phyloP scores from a whole-genome alignment of 139 green algal species.

The Dunaliella primolecta region DNA sequence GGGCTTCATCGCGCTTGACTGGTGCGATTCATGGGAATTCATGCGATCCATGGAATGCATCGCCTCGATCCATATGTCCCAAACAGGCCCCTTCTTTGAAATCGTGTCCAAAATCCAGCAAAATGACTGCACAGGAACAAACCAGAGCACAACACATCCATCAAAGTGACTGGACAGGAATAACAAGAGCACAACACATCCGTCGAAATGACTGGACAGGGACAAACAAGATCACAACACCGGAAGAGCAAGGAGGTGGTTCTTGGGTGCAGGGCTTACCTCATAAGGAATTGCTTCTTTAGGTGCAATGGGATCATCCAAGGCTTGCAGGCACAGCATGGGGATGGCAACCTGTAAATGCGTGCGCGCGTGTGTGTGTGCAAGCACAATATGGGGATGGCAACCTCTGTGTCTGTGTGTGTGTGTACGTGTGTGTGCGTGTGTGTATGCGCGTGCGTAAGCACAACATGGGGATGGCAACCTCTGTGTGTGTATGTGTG shows the following conservation, averaged over 20 bases:
- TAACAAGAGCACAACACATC: no score
- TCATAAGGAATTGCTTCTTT: slow-evolving; percentile 69
- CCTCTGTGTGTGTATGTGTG: no score
- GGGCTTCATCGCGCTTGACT: no score
- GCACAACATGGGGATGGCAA: no score
- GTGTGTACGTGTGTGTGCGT: no score
- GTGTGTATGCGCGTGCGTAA: no score
- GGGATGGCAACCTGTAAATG: slow-evolving; percentile 40
- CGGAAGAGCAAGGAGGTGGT: neutral
- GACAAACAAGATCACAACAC: neutral
- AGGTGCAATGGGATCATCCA: slow-evolving; percentile 87
- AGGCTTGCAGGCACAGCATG: slow-evolving; percentile 72
- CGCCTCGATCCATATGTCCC: neutral
- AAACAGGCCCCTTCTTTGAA: neutral
- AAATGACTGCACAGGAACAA: neutral
- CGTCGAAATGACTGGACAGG: neutral
- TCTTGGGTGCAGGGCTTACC: slow-evolving; percentile 1
- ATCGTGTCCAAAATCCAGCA: neutral
- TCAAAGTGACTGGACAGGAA: neutral
- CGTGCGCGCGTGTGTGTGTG: neutral
- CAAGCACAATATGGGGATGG: no score
- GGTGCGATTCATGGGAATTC: no score
- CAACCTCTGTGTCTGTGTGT: no score
- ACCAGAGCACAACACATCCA: no score
- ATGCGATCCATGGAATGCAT: neutral